phyloP scores from a whole-genome alignment of 495 filamentous ascomycete genomes.

The Endocarpon pusillum region DNA sequence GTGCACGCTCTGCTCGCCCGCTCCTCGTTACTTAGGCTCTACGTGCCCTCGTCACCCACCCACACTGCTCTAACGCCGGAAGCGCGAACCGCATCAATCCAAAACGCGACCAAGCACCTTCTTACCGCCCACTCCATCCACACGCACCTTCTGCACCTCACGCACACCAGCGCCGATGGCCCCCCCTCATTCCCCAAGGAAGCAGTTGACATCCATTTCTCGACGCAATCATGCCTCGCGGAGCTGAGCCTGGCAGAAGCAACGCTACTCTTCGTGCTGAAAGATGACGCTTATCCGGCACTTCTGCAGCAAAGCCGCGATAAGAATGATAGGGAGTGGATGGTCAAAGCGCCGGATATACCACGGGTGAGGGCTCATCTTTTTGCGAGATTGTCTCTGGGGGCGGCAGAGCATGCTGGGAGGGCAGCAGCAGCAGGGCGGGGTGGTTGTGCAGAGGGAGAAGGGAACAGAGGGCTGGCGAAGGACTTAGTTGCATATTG shows the following conservation, averaged over 20 bases:
- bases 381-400: conserved; percentile 76
- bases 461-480: conserved; percentile 8
- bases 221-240: conserved; percentile 51
- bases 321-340: conserved; percentile 73
- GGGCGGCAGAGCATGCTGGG: conserved; percentile 34
- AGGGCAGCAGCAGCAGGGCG: conserved; percentile 25
- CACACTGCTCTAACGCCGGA: conserved; percentile 35
- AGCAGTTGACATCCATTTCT: conserved; percentile 41
- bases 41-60: conserved; percentile 37
- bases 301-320: conserved; percentile 60
- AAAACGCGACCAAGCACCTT: conserved; percentile 58
- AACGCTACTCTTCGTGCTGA: conserved; percentile 73
- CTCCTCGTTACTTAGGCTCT: conserved; percentile 31
- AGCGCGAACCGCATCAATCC: conserved; percentile 48
- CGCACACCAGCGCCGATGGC: conserved; percentile 3
- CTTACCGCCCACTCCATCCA: conserved; percentile 68
- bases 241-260: conserved; percentile 70
- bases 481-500: conserved; percentile 52
- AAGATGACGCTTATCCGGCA: conserved; percentile 82
- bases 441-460: conserved; percentile 1
- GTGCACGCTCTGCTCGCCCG: conserved; percentile 55
- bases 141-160: conserved; percentile 39
- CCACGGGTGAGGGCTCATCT: conserved; percentile 76
- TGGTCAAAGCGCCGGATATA: conserved; percentile 72
- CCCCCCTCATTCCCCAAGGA: conserved; percentile 12